Base-by-base conservation (phyloP, 2,329 filamentous ascomycete species). In the Cadophora luteo-olivacea region DNA sequence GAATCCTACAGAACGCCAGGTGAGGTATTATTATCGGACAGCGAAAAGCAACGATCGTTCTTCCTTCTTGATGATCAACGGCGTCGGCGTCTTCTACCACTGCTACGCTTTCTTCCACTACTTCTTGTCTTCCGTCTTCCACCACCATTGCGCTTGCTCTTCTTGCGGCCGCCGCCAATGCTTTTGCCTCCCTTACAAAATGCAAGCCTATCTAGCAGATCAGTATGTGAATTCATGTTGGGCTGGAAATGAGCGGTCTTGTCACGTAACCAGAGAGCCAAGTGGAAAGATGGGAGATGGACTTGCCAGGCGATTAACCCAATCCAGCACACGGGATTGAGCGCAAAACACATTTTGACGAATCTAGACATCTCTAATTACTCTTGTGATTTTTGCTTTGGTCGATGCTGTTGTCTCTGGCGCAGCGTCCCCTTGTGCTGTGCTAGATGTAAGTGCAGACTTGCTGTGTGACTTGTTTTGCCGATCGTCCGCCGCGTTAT, bases 251-350 rank as follows among this genome's bases (percentile, higher is more conserved):
- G n/a, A n/a, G n/a, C n/a, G n/a, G n/a, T n/a, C n/a, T n/a, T n/a
- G n/a, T n/a, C n/a, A n/a, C n/a, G n/a, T n/a, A n/a, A n/a, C n/a
- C n/a, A n/a, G n/a, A 54, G 25, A 48, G 14, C 8, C 16, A 6
- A 22, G 54, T n/a, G 4, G 22, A 12, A 32, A 24, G 3, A 29
- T 29, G 33, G 14, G 29, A 38, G 22, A 19, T 48, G 12, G 19
- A 32, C 54, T 58, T 38, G 38, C 54, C 54, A 60, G 33, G 33
- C 55, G 32, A 60, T 14, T 7, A 60, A 24, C 16, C 55, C 33
- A n/a, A 60, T 41, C n/a, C 19, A 60, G 33, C 6, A 60, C 8
- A 38, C 55, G 5, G n/a, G 33, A 8, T 11, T 60, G 36, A 38
- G 55, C 1, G 32, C 11, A 8, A 41, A 41, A 14, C 33, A 60